A percentile compares a stretch with the other conserved stretches of the same genome.
These are phyloP conservation scores for Aspergillus sp. DNA, from an alignment of 2,329 filamentous ascomycete species.

Conservation along the genomic window DNA sequence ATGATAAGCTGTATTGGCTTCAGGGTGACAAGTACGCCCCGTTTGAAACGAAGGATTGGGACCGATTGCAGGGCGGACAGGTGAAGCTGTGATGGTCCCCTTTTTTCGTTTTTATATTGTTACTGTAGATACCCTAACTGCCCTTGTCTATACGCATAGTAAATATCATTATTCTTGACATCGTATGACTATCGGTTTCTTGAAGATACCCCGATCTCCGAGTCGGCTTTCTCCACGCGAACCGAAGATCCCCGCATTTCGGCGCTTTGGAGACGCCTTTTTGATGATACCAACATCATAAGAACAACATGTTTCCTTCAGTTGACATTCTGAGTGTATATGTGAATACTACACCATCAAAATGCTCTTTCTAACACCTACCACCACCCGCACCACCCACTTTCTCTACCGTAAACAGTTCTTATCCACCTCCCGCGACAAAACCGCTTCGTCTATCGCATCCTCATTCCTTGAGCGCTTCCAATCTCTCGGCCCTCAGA, in stretches of 20 bases:
- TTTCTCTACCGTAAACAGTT: conserved; percentile 2
- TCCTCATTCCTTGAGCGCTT: conserved; percentile 38
- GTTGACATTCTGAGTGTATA: neutral
- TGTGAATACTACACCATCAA: neutral
- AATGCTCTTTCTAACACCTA: neutral
- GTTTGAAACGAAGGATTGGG: conserved; percentile 65
- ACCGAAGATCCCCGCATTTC: neutral
- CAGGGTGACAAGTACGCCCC: conserved; percentile 58
- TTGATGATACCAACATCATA: neutral
- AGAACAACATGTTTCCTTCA: neutral
- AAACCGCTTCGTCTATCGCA: conserved; percentile 28
- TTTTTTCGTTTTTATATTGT: too few species aligned
- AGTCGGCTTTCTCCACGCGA: neutral
- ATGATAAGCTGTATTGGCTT: conserved; percentile 59
- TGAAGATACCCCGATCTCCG: neutral
- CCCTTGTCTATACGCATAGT: too few species aligned
- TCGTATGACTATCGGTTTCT: neutral
- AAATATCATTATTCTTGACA: too few species aligned
- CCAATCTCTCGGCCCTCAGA: conserved; percentile 36
- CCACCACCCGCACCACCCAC: neutral
- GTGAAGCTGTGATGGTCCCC: conserved; percentile 58
- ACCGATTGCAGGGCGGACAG: conserved; percentile 56
- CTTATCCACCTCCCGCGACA: conserved; percentile 2
- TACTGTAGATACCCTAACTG: neutral
- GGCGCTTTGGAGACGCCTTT: neutral